Evolutionary conservation across 2,329 filamentous ascomycete species (phyloP).

Genomic region (Fusarium musae): DNA sequence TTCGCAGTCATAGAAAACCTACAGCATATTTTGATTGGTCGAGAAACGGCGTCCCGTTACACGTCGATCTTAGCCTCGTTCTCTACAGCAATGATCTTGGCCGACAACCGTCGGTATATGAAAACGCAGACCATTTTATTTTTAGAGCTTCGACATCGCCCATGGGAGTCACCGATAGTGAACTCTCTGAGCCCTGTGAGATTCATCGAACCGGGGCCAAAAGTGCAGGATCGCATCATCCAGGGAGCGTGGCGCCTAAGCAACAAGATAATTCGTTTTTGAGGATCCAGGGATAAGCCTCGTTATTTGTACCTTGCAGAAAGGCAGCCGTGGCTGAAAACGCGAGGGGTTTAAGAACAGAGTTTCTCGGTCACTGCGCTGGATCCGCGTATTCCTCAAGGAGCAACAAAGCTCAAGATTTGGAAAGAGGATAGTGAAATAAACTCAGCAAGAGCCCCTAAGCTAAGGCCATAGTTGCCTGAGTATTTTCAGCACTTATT

Average conservation of each 20-base stretch:
- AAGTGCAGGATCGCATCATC: not conserved
- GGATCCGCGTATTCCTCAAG: not conserved
- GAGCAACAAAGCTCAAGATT: not conserved
- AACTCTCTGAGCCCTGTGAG: not conserved
- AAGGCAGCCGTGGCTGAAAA: not conserved
- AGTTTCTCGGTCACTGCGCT: not conserved
- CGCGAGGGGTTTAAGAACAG: not conserved
- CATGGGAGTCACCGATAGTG: fast-evolving
- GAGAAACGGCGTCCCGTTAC: not conserved
- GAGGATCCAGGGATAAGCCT: not conserved
- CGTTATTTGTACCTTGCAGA: not conserved
- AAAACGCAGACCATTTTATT: not conserved
- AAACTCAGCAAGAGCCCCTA: not conserved
- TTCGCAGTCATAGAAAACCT: not conserved
- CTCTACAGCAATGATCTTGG: fast-evolving
- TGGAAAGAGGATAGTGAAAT: not conserved
- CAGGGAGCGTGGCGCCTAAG: too few species aligned
- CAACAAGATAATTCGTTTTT: not conserved
- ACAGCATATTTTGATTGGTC: not conserved
- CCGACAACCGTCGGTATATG: not conserved
- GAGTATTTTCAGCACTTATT: not conserved
- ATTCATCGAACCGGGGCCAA: fast-evolving
- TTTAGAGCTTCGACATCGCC: not conserved
- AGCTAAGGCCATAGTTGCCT: not conserved
- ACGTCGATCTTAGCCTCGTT: not conserved